Base-by-base conservation (phyloP, 2,329 filamentous ascomycete species). In the Colletotrichum endophyticum region DNA sequence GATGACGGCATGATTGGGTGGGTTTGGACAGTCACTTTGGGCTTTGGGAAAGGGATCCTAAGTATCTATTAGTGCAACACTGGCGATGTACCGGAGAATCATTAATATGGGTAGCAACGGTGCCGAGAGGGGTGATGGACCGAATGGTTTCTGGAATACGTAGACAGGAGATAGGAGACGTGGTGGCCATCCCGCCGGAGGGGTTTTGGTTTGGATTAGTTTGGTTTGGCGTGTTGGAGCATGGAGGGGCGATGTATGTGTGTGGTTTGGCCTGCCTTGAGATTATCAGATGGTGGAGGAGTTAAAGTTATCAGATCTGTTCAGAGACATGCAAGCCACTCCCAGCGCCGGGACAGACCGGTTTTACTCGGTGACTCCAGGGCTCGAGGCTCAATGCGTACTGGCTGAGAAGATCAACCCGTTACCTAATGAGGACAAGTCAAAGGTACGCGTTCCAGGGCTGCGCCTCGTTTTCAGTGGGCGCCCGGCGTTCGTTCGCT, bases 291-390 rank as follows among this genome's bases (percentile, higher is more conserved):
- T 76, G 73, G 71, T 72, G 73, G 77, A 77, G 77, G 72, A 78
- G 69, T 78, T 78, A 73, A 76, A 78, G 77, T 78, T 78, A 78
- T 78, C 77, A 78, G 77, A 78, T 78, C 77, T 75, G 66, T 63
- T 57, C 66, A 68, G n/a, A 57, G 39, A 28, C 77, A 32, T 66
- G 72, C 72, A 75, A 70, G 59, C 75, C 72, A 70, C 69, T 68
- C 66, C 63, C 66, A 70, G 72, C 66, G 32, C 64, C 56, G 53
- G 39, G 25, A 30, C 66, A 27, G 53, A 62, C 49, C 28, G 53
- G 56, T 59, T 28, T 70, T 27, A 66, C 49, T 69, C 53, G 61
- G 66, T 68, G 61, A 56, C 69, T 57, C 32, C 32, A 59, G 62
- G 62, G 49, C 44, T 53, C 44, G 44, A 53, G 9, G 44, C 44